Evolutionary conservation across 2,329 filamentous ascomycete species (phyloP).

Genomic region (Penicillium sp.): DNA sequence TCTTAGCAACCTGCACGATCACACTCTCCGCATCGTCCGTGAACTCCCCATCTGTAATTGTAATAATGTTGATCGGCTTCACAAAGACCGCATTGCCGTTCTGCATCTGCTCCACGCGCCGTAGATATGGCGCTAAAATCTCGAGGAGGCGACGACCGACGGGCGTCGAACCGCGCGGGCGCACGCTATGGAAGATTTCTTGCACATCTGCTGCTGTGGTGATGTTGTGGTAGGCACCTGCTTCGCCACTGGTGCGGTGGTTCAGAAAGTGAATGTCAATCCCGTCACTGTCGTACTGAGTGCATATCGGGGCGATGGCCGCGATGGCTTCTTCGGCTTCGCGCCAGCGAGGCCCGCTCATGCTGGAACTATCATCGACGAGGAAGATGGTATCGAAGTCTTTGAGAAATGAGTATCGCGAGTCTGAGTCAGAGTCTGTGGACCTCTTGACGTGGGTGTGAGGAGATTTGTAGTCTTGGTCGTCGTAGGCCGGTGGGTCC

Average conservation of each 20-base stretch:
- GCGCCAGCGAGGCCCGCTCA: constrained; percentile 73
- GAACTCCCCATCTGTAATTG: constrained; percentile 84
- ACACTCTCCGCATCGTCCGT: constrained; percentile 73
- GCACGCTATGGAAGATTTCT: constrained; percentile 67
- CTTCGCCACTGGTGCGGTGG: constrained; percentile 43
- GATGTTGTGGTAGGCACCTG: constrained; percentile 64
- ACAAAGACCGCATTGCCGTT: constrained; percentile 31
- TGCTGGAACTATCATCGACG: constrained; percentile 88
- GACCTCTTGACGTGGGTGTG: constrained; percentile 1
- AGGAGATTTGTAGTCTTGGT: constrained; percentile 1
- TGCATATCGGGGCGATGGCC: constrained; percentile 78
- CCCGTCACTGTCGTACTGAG: constrained; percentile 73
- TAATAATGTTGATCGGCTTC: constrained; percentile 85
- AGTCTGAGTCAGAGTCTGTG: constrained; percentile 54
- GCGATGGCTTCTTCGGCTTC: constrained; percentile 70
- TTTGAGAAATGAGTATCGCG: constrained; percentile 71
- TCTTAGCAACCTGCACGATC: constrained; percentile 65
- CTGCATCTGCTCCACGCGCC: constrained; percentile 47
- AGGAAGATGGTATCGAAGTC: constrained; percentile 86
- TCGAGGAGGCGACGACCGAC: constrained; percentile 69
- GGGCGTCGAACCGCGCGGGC: constrained; percentile 66
- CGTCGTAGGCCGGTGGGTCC: constrained; percentile 17
- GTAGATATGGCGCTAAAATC: constrained; percentile 73
- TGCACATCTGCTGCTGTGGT: constrained; percentile 57
- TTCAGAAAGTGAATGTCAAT: constrained; percentile 94